Conservation (phyloP, 768 basidiomycete genomes). For the Trametes coccinea region DNA sequence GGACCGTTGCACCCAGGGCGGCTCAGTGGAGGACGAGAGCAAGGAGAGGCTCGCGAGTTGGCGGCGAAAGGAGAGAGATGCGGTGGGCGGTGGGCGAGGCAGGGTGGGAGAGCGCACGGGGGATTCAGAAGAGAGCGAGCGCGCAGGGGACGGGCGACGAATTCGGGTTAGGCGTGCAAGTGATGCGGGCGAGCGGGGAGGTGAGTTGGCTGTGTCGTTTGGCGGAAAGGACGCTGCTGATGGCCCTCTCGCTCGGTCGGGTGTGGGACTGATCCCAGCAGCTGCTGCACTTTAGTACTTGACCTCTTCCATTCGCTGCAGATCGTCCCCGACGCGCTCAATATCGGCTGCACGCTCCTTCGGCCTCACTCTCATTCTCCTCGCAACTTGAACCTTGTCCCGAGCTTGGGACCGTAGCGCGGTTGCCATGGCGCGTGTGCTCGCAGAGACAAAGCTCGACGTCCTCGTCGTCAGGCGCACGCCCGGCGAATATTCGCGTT, state of each 20-base stretch:
- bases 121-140: background rate
- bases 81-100: background rate
- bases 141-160: background rate
- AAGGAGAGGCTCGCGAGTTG: slow-evolving; percentile 10
- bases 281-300: too few species aligned
- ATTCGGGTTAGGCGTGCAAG: background rate
- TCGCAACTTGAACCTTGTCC: too few species aligned
- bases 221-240: background rate
- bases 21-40: background rate
- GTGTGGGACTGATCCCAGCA: background rate
- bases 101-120: background rate
- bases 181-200: too few species aligned
- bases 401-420: background rate
- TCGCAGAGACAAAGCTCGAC: background rate
- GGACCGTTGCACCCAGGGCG: background rate
- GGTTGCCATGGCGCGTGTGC: background rate
- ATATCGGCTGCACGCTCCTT: background rate
- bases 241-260: background rate
- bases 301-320: background rate
- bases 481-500: background rate
- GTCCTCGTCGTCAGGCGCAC: background rate
- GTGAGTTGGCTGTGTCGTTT: background rate
- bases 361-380: too few species aligned
- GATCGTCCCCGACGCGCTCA: background rate
- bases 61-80: slow-evolving; percentile 3